A percentile compares a stretch with the other conserved stretches of the same genome.
phyloP scores from a whole-genome alignment of 805 yeast species.

The Barnettozyma californica region DNA sequence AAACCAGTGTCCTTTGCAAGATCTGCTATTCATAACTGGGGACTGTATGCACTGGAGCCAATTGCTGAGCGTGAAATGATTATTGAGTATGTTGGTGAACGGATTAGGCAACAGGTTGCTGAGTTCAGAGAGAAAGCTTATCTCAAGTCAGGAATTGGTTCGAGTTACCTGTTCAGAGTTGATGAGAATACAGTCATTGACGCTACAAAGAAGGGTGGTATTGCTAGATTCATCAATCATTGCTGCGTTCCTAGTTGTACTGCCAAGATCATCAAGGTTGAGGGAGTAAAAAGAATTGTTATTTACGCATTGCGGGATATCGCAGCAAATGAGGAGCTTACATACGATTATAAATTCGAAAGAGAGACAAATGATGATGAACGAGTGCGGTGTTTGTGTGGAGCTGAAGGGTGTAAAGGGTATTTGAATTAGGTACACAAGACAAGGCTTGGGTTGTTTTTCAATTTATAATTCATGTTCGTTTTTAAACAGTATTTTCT shows the following conservation, averaged over 20 bases:
- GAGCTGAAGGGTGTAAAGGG: constrained; percentile 92
- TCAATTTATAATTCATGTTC: not conserved
- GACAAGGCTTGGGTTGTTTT: too few relatives aligned
- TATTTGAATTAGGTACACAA: constrained; percentile 53
- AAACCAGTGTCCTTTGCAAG: constrained; percentile 96
- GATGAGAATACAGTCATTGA: constrained; percentile 94
- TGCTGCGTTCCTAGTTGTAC: constrained; percentile 98
- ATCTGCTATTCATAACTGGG: constrained; percentile 98
- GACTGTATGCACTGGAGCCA: constrained; percentile 90
- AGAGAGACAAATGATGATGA: constrained; percentile 85
- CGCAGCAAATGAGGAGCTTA: constrained; percentile 83
- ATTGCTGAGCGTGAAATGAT: constrained; percentile 97
- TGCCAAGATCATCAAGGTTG: constrained; percentile 92
- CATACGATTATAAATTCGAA: constrained; percentile 95
- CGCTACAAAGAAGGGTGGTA: constrained; percentile 96
- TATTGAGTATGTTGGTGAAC: constrained; percentile 95
- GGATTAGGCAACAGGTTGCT: constrained; percentile 89
- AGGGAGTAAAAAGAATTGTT: constrained; percentile 89
- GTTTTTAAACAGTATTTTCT: not conserved
- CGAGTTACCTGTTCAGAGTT: constrained; percentile 85
- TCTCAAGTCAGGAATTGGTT: constrained; percentile 87
- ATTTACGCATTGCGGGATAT: constrained; percentile 89
- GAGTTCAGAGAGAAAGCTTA: constrained; percentile 87
- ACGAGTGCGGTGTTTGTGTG: constrained; percentile 88
- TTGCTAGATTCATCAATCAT: constrained; percentile 94